These are phyloP conservation scores for Cryptosporidium parvum DNA, from an alignment of 169 alveolate species.

Conservation along the genomic window DNA sequence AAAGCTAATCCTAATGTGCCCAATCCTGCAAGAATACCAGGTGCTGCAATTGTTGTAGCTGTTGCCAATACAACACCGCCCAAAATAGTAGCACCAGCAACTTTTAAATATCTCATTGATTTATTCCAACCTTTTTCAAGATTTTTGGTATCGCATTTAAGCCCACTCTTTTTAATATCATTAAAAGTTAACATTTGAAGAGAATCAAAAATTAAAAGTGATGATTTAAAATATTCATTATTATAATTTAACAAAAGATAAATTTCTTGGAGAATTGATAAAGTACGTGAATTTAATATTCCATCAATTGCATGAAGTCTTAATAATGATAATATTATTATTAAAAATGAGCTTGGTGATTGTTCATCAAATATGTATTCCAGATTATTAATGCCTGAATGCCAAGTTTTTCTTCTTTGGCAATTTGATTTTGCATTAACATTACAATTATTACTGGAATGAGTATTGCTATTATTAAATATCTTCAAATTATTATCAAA, in stretches of 20 bases:
- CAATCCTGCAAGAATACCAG: conserved; percentile 67
- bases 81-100: conserved; percentile 57
- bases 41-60: conserved; percentile 73
- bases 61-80: conserved; percentile 69
- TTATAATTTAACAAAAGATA: conserved; percentile 23
- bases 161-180: conserved; percentile 27
- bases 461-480: neutral
- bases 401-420: conserved; percentile 66
- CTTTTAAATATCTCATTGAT: conserved; percentile 61
- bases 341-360: conserved; percentile 18
- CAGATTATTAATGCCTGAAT: conserved; percentile 3
- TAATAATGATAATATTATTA: conserved; percentile 31
- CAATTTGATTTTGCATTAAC: neutral
- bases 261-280: conserved; percentile 37
- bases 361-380: neutral
- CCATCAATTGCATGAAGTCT: conserved; percentile 70
- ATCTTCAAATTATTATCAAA: conserved; percentile 3
- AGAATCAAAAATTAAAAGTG: conserved; percentile 22
- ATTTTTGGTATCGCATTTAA: conserved; percentile 21
- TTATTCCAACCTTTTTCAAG: conserved; percentile 57
- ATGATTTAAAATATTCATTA: neutral
- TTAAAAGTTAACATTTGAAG: conserved; percentile 48
- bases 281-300: conserved; percentile 48
- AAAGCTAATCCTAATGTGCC: conserved; percentile 59
- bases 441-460: neutral